These are phyloP conservation scores for Lolium rigidum DNA, from an alignment of 176 grass and related monocot genomes.

Conservation along the genomic window DNA sequence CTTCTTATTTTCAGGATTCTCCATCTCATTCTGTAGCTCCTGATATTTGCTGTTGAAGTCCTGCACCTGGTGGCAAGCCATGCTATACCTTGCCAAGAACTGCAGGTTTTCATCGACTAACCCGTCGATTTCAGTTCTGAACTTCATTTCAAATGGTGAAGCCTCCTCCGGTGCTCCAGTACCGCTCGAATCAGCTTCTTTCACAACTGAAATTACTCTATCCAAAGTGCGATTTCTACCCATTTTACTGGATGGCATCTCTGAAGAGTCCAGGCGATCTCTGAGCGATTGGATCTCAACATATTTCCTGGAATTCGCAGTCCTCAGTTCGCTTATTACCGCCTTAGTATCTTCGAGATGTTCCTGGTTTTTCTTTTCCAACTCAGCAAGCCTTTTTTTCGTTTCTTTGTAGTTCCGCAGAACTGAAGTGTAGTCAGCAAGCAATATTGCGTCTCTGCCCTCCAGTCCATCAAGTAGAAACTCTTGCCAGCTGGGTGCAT, in stretches of 20 bases:
- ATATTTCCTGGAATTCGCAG: slow-evolving; percentile 81
- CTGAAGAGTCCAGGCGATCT: slow-evolving; percentile 53
- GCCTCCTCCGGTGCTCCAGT: slow-evolving; percentile 21
- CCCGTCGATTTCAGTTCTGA: slow-evolving; percentile 68
- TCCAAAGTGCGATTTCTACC: slow-evolving; percentile 28
- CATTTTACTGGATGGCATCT: slow-evolving; percentile 34
- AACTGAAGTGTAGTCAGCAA: slow-evolving; percentile 72
- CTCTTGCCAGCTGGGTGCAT: slow-evolving; percentile 53
- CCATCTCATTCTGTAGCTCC: slow-evolving; percentile 50
- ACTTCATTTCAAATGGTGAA: slow-evolving; percentile 56
- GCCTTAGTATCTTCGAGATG: slow-evolving; percentile 64
- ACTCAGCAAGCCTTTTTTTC: slow-evolving; percentile 63
- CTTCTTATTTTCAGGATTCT: slow-evolving; percentile 38
- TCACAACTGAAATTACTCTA: slow-evolving; percentile 37
- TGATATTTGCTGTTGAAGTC: slow-evolving; percentile 64
- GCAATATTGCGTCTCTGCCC: slow-evolving; percentile 59
- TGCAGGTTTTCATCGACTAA: slow-evolving; percentile 70
- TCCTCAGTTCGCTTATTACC: slow-evolving; percentile 67
- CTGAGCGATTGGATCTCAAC: slow-evolving; percentile 66
- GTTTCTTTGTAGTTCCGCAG: slow-evolving; percentile 79
- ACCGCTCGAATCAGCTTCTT: slow-evolving; percentile 38
- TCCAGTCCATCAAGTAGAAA: slow-evolving; percentile 62
- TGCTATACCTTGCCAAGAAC: slow-evolving; percentile 74
- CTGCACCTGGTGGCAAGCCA: slow-evolving; percentile 63
- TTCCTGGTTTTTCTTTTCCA: slow-evolving; percentile 81